Base-by-base conservation (phyloP, 1,139 yeast genomes). In the Scheffersomyces insectosa region DNA sequence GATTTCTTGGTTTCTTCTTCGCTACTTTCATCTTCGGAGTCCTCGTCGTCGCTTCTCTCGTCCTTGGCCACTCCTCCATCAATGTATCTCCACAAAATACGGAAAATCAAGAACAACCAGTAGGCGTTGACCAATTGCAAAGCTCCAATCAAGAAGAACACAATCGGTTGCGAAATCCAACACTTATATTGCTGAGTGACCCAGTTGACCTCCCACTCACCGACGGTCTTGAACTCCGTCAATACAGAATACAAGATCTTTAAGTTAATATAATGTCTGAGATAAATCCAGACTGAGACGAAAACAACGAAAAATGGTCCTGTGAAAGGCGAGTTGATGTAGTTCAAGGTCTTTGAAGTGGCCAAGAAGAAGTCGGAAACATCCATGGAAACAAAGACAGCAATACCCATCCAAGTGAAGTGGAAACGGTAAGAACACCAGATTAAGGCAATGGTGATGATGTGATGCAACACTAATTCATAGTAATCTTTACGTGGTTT, bases 161-260 rank as follows among this genome's bases (percentile, higher is more conserved):
- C 91, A 61, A 93, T 90, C 47, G 88, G 86, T 68, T 88, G 96
- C 13, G 98, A 86, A 52, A 95, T 88, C 85, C 88, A 89, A 69
- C 98, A 93, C 68, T 95, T 93, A 73, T 91, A 93, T 65, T 91
- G 97, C 63, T 90, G 93, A 28, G 95, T 84, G n/a, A 78, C 88
- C 83, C 91, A 93, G 70, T 89, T 83, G 55, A 95, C 75, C 44
- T 77, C 78, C 69, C 77, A 90, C 48, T 84, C 83, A 38, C 98
- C 98, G 30, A 88, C 89, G 3, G 95, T 80, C 51, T 75, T 78
- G 67, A 88, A 93, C 63, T 90, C 96, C 23, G 97, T 90, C 42
- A 87, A 71, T 29, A 93, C 85, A 1, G 98, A 90, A 86, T 88
- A 88, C 54, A 93, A 75, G 49, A 93, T 87, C 57, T 72, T 79